Base-by-base conservation (phyloP, 257 asterid species). In the Nicotiana sylvestris region DNA sequence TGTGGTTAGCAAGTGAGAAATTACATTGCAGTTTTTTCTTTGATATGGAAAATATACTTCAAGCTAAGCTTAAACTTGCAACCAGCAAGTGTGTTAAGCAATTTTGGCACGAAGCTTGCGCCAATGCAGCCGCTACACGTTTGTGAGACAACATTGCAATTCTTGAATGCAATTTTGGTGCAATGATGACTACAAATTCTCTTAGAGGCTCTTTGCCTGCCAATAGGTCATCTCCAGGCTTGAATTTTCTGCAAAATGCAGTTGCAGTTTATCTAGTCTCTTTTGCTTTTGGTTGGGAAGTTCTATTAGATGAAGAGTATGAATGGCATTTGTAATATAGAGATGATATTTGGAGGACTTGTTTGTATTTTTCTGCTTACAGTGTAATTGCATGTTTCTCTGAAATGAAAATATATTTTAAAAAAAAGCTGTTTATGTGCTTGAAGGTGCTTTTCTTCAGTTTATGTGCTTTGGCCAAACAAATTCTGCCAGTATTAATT, bases 101-200 rank as follows among this genome's bases (percentile, higher is more conserved):
- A 49, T 74, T 43, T 49, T 74, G 80, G 51, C 80, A 13, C n/a
- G 80, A 46, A 25, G 0, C 39, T 74, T 2, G 80, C 49, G 80
- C 57, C 80, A 49, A 74, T 49, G 61, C 79, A 72, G 79, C 61
- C 27, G 61, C 37, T 72, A 46, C 10, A 72, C 79, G 27, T 49
- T 74, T 74, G 80, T 74, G 80, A 49, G 62, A 49, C 80, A 74
- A 49, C 62, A 49, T 74, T 74, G 80, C 43, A 49, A 74, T 74
- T 49, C 74, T 32, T 66, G 74, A 66, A 66, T 32, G 74, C 49
- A 66, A 6, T 32, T 74, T 29, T 29, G 80, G 80, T 76, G 29
- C 61, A 46, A 58, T 74, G 61, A 27, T 27, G 29, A 49, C 64
- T 49, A 51, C 29, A 76, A 27, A 29, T 51, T 76, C 80, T 51